These are phyloP conservation scores for Candida argentea DNA, from an alignment of 805 yeast species.

Conservation along the genomic window DNA sequence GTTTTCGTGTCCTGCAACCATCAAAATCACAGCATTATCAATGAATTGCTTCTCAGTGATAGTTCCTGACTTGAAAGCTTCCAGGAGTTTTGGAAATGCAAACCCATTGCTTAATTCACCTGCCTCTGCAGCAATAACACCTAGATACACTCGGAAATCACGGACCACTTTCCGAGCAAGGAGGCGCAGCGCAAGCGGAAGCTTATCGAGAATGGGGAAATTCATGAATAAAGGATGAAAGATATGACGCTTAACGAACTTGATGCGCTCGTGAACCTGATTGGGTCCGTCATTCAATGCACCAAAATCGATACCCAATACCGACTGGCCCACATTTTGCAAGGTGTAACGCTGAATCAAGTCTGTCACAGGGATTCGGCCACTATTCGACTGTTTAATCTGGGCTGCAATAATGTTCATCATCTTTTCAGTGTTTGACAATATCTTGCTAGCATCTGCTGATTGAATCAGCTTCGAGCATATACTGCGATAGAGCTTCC, in stretches of 20 bases:
- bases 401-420: conserved; percentile 13
- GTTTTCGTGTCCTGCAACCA: conserved; percentile 58
- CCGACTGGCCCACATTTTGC: conserved; percentile 40
- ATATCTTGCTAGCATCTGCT: conserved; percentile 31
- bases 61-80: conserved; percentile 24
- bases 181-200: conserved; percentile 39
- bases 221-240: conserved; percentile 45
- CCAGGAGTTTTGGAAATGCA: conserved; percentile 24
- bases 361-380: conserved; percentile 20
- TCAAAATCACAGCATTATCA: conserved; percentile 44
- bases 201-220: conserved; percentile 43
- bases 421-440: conserved; percentile 26
- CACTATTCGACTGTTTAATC: conserved; percentile 2
- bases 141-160: conserved; percentile 27
- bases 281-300: conserved; percentile 20
- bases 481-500: conserved; percentile 39
- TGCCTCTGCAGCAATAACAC: conserved; percentile 19
- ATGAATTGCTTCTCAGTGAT: conserved; percentile 37
- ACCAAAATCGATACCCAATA: conserved; percentile 39
- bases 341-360: conserved; percentile 37
- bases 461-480: conserved; percentile 41
- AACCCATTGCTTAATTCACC: too few species aligned
- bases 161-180: conserved; percentile 34
- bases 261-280: conserved; percentile 30
- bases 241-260: conserved; percentile 38